Percentiles rank a stretch among this genome's conserved stretches.
phyloP scores from a whole-genome alignment of 768 basidiomycete genomes.

The Lactarius sp. region DNA sequence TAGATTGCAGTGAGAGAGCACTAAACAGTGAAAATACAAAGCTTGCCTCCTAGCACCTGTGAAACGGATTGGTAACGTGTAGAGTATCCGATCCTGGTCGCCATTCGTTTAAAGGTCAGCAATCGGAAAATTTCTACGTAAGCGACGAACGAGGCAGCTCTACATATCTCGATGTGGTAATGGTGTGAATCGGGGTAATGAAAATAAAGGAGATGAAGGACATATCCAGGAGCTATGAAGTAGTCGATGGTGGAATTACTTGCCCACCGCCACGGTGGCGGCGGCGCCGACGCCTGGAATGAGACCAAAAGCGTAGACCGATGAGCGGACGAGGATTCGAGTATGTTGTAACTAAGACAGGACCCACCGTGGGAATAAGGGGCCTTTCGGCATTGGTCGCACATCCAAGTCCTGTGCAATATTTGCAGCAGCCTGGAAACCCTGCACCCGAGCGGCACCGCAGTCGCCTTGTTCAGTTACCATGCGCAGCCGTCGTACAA shows the following conservation, averaged over 20 bases:
- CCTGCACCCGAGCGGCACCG: constrained; percentile 39
- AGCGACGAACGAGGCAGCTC: not conserved
- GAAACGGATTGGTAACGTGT: not conserved
- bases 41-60: not conserved
- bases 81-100: too few species aligned
- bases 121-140: not conserved
- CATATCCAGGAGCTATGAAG: not conserved
- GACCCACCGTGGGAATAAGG: constrained; percentile 73
- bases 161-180: not conserved
- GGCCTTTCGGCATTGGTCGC: constrained; percentile 87
- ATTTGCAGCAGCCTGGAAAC: constrained; percentile 87
- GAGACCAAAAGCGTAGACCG: not conserved
- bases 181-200: not conserved
- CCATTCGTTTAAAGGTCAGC: not conserved
- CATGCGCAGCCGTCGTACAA: not conserved
- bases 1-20: constrained; percentile 2
- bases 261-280: constrained; percentile 2
- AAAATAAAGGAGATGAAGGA: not conserved
- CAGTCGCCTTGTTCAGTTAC: not conserved
- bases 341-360: too few species aligned
- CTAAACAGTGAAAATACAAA: not conserved
- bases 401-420: constrained; percentile 90
- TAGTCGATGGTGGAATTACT: not conserved
- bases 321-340: not conserved
- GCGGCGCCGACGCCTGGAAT: constrained; percentile 20